Conservation (phyloP, 441 rosid species). For the Pelargonium myrrhifolium region DNA sequence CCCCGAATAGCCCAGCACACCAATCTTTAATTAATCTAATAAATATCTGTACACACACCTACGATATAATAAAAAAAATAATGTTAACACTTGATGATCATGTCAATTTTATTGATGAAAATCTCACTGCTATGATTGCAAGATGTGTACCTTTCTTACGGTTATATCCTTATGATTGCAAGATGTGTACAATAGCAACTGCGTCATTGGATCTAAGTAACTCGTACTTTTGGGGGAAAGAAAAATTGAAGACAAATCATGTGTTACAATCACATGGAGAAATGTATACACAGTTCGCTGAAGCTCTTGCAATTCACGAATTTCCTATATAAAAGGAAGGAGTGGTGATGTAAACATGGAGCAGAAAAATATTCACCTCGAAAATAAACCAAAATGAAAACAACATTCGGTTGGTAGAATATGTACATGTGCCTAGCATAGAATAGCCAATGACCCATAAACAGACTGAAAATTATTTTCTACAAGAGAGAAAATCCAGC, state of each 20-base stretch:
- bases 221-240: conserved; percentile 20
- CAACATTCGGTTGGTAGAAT: neutral
- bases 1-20: conserved; percentile 20
- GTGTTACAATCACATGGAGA: conserved; percentile 22
- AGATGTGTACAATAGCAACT: conserved; percentile 20
- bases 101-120: neutral
- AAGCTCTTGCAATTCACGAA: conserved; percentile 26
- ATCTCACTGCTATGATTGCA: neutral
- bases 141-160: conserved; percentile 21
- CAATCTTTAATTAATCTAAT: conserved; percentile 24
- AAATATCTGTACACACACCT: conserved; percentile 27
- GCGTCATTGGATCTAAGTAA: conserved; percentile 20
- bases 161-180: conserved; percentile 22
- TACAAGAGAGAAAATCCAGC: no score
- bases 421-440: neutral
- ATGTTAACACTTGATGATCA: neutral
- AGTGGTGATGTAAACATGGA: neutral
- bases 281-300: conserved; percentile 24
- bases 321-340: conserved; percentile 14
- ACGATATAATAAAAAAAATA: neutral
- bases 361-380: neutral
- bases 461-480: no score
- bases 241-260: conserved; percentile 23
- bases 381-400: neutral
- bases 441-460: no score